phyloP scores from a whole-genome alignment of 2,329 filamentous ascomycete species.

The Akanthomyces uredinophilus region DNA sequence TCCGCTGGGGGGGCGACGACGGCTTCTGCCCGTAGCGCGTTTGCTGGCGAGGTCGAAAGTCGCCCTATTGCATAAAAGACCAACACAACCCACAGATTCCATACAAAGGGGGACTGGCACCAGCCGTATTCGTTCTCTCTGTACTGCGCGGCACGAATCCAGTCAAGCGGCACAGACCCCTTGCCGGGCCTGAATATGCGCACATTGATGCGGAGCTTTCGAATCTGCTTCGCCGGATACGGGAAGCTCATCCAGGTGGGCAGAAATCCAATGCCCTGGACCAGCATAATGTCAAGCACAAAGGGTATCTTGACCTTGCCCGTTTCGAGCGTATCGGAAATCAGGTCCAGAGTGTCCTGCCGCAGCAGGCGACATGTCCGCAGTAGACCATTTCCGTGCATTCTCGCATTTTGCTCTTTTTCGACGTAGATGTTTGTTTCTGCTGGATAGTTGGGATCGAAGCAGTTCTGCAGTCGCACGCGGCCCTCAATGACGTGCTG shows the following conservation, averaged over 20 bases:
- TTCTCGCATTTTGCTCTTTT: not conserved
- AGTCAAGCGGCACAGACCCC: not conserved
- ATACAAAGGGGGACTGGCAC: not conserved
- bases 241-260: conserved; percentile 8
- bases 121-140: not conserved
- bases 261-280: not conserved
- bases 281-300: not conserved
- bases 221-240: not conserved
- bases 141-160: not conserved
- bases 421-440: not conserved
- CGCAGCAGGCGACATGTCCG: not conserved
- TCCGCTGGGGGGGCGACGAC: too few relatives aligned
- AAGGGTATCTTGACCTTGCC: not conserved
- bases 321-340: not conserved
- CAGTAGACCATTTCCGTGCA: not conserved
- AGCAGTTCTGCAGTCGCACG: not conserved
- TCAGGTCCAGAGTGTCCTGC: not conserved
- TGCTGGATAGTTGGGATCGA: not conserved
- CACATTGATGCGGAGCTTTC: not conserved
- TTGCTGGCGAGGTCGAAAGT: not conserved
- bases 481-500: not conserved
- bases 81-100: not conserved
- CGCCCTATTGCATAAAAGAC: not conserved
- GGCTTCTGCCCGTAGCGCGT: not conserved
- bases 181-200: not conserved